Conservation (phyloP, 1,284 basidiomycete genomes). For the Cryptococcus floricola region DNA sequence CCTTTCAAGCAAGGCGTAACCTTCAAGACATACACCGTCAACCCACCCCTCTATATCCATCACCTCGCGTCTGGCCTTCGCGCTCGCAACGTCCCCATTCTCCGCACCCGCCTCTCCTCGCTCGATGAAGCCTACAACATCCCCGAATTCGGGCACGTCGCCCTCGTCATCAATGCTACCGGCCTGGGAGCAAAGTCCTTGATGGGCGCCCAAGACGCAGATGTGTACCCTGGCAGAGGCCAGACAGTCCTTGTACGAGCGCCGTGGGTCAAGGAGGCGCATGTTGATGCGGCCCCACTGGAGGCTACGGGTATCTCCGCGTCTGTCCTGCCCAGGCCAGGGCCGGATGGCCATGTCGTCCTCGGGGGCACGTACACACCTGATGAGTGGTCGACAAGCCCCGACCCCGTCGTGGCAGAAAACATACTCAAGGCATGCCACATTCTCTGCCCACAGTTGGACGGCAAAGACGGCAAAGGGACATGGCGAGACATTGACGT, state of each 20-base stretch:
- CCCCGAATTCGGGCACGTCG: constrained; percentile 17
- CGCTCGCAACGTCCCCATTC: constrained; percentile 34
- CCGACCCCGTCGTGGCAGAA: constrained; percentile 32
- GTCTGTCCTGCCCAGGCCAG: constrained; percentile 51
- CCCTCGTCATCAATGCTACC: constrained; percentile 52
- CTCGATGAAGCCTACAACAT: constrained; percentile 45
- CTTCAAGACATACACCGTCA: constrained; percentile 47
- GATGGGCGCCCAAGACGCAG: constrained; percentile 42
- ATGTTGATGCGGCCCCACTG: constrained; percentile 79
- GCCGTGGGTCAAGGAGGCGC: constrained; percentile 55
- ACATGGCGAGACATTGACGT: constrained; percentile 51
- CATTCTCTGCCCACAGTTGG: constrained; percentile 43
- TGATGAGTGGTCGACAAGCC: constrained; percentile 39
- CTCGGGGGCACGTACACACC: constrained; percentile 40
- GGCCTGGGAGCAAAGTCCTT: constrained; percentile 45
- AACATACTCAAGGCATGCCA: constrained; percentile 46
- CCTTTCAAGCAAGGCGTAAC: constrained; percentile 28
- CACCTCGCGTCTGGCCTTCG: constrained; percentile 36
- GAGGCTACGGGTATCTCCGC: constrained; percentile 23
- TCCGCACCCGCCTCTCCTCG: constrained; percentile 37
- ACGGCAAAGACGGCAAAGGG: constrained; percentile 28
- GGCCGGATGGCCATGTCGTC: constrained; percentile 42
- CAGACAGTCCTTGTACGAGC: constrained; percentile 47
- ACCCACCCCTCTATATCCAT: constrained; percentile 45
- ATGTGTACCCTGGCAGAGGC: constrained; percentile 42